These are phyloP conservation scores for Microbotryomycetes sp. DNA, from an alignment of 1,284 basidiomycete genomes.

Conservation along the genomic window DNA sequence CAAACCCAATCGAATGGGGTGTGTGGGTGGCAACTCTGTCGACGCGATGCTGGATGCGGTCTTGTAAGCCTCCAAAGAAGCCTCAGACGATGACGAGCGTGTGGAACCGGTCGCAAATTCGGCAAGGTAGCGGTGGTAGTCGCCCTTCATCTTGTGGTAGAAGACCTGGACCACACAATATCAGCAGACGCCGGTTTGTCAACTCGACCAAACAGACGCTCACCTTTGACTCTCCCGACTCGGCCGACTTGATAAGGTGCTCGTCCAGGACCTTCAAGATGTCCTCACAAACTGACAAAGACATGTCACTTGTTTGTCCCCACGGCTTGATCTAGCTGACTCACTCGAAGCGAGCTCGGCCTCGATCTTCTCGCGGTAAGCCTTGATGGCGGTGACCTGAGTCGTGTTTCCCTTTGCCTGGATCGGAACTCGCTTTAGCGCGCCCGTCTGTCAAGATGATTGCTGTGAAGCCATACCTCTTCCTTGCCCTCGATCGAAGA, in stretches of 20 bases:
- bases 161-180: slow-evolving; percentile 30
- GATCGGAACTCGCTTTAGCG: not conserved
- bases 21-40: slow-evolving; percentile 44
- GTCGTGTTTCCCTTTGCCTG: slow-evolving; percentile 37
- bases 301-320: slow-evolving; percentile 4
- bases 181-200: not conserved
- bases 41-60: slow-evolving; percentile 44
- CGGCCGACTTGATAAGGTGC: slow-evolving; percentile 40
- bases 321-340: not conserved
- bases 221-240: slow-evolving; percentile 38
- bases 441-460: not conserved
- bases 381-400: slow-evolving; percentile 38
- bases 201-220: not conserved
- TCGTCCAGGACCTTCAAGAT: slow-evolving; percentile 39
- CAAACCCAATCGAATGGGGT: slow-evolving; percentile 46
- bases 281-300: slow-evolving; percentile 36
- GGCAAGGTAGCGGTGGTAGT: slow-evolving; percentile 49
- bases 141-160: slow-evolving; percentile 45
- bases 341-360: slow-evolving; percentile 34
- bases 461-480: slow-evolving; percentile 33
- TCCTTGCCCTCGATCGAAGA: slow-evolving; percentile 48
- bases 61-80: slow-evolving; percentile 45
- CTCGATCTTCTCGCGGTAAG: slow-evolving; percentile 40
- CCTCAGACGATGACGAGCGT: slow-evolving; percentile 35
- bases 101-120: slow-evolving; percentile 45